Conservation (phyloP, 805 yeast genomes). For the Myxozyma neglecta region DNA sequence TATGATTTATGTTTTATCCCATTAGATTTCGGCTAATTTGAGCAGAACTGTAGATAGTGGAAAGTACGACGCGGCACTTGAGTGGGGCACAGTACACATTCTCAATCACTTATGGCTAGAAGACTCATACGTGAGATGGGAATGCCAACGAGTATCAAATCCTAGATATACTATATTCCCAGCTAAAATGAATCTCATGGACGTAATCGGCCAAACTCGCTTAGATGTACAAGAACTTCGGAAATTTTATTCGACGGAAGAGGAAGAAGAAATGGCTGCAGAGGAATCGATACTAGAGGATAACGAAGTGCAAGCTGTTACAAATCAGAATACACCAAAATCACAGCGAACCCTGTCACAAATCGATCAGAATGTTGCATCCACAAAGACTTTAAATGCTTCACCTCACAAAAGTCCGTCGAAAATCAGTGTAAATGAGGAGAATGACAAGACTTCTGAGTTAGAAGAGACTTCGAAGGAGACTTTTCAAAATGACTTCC, state of each 20-base stretch:
- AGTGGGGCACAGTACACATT: constrained; percentile 60
- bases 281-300: constrained; percentile 6
- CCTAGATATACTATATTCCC: constrained; percentile 54
- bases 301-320: constrained; percentile 7
- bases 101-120: constrained; percentile 90
- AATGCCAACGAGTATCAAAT: constrained; percentile 46
- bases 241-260: constrained; percentile 42
- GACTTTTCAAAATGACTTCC: too few relatives aligned
- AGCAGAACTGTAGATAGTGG: constrained; percentile 35
- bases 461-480: background rate
- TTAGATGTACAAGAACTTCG: constrained; percentile 47
- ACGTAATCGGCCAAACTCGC: constrained; percentile 55
- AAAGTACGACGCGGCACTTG: constrained; percentile 70
- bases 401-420: background rate
- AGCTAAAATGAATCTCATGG: constrained; percentile 45
- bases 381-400: background rate
- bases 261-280: constrained; percentile 21
- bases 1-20: background rate
- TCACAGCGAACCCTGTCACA: constrained; percentile 15
- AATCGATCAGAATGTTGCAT: constrained; percentile 25
- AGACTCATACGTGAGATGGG: constrained; percentile 69
- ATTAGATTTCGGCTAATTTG: background rate
- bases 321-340: background rate
- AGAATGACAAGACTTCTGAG: background rate
- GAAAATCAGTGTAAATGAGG: background rate